Conservation (phyloP, 192 early-diverging fungal genomes). For the Coemansia sp. region DNA sequence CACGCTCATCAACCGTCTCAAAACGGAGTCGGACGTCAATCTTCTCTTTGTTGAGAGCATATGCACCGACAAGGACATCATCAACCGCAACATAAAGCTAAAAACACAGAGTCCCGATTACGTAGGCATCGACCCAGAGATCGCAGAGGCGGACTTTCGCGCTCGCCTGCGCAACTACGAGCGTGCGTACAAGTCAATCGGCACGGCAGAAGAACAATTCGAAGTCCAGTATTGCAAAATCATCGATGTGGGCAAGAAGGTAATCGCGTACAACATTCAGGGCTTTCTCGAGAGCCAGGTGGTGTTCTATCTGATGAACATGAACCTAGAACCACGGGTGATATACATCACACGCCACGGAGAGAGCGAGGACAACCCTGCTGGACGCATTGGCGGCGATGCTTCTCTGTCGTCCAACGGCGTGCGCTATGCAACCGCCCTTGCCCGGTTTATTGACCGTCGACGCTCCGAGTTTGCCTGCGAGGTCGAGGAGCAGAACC, state of each 20-base stretch:
- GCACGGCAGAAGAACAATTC: slow-evolving; percentile 76
- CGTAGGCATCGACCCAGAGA: slow-evolving; percentile 73
- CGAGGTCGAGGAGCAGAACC: slow-evolving; percentile 51
- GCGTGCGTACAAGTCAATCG: slow-evolving; percentile 83
- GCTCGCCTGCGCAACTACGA: slow-evolving; percentile 90
- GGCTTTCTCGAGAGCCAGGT: slow-evolving; percentile 92
- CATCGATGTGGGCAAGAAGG: slow-evolving; percentile 94
- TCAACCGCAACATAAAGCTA: slow-evolving; percentile 83
- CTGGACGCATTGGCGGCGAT: slow-evolving; percentile 86
- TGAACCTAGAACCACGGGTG: slow-evolving; percentile 79
- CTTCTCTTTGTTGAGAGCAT: slow-evolving; percentile 81
- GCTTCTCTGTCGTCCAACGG: slow-evolving; percentile 75
- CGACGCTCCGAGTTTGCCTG: slow-evolving; percentile 55
- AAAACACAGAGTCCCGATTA: slow-evolving; percentile 97
- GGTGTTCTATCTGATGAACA: slow-evolving; percentile 98
- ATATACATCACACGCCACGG: slow-evolving; percentile 95
- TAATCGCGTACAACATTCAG: slow-evolving; percentile 91
- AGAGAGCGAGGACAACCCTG: slow-evolving; percentile 83
- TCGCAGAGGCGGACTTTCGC: slow-evolving; percentile 83
- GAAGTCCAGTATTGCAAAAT: slow-evolving; percentile 92
- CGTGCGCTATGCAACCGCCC: slow-evolving; percentile 67
- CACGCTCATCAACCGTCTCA: slow-evolving; percentile 61
- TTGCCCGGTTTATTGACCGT: slow-evolving; percentile 72
- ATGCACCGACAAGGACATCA: slow-evolving; percentile 66
- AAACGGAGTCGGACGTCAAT: slow-evolving; percentile 63